phyloP scores from a whole-genome alignment of 164 flowering plant genomes.

The Tetracentron sinense region DNA sequence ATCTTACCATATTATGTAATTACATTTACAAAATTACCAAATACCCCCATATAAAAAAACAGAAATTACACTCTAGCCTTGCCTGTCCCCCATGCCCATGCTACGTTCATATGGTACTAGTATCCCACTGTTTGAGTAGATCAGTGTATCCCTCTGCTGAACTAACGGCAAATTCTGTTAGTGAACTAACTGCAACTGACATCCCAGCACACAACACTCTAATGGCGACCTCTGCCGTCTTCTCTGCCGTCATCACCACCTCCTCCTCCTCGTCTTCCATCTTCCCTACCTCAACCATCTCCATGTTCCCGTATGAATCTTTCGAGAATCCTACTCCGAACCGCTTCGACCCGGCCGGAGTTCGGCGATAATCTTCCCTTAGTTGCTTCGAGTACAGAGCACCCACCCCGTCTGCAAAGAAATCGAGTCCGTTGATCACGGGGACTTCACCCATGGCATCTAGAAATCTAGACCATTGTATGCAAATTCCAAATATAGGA shows the following conservation, averaged over 20 bases:
- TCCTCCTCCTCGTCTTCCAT: too few species aligned
- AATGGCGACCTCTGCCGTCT: constrained; percentile 75
- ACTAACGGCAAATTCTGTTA: constrained; percentile 61
- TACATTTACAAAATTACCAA: too few species aligned
- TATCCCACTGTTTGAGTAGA: constrained; percentile 64
- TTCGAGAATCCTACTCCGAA: constrained; percentile 25
- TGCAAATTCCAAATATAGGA: constrained; percentile 65
- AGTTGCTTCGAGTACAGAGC: constrained; percentile 61
- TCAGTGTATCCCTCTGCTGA: constrained; percentile 72
- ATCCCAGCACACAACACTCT: constrained; percentile 85
- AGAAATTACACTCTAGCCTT: neutral
- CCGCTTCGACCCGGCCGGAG: constrained; percentile 42
- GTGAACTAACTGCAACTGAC: constrained; percentile 72
- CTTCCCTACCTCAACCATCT: constrained; percentile 47
- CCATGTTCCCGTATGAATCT: constrained; percentile 50
- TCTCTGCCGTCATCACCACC: constrained; percentile 52
- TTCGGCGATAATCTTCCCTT: constrained; percentile 46
- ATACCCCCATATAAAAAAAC: too few species aligned
- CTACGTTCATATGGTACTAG: too few species aligned
- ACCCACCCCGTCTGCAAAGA: constrained; percentile 82
- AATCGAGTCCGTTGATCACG: constrained; percentile 69
- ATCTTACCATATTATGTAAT: too few species aligned
- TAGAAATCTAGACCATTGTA: constrained; percentile 71
- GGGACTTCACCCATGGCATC: constrained; percentile 51
- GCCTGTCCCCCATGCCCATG: constrained; percentile 9